Base-by-base conservation (phyloP, 2,329 filamentous ascomycete species). In the Fusarium anguioides region DNA sequence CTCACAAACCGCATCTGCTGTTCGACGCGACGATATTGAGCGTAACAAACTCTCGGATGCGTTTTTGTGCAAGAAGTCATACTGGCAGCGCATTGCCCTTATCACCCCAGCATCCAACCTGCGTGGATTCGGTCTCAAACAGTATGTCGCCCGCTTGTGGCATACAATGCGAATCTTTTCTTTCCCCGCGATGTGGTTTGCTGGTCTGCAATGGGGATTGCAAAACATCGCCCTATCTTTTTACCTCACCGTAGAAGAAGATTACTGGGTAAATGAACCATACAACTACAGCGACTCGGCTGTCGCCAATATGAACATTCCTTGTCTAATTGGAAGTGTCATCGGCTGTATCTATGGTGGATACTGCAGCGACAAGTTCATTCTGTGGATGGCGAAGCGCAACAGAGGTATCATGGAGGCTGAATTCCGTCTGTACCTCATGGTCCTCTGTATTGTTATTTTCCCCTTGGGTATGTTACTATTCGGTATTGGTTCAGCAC, bases 161-260 rank as follows among this genome's bases (percentile, higher is more conserved):
- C 83, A 87, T 66, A 87, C 83, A 0, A 75, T 87, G 48, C 81
- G 84, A n/a, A 77, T 87, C 39, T 87, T 87, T 70, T 80, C 81
- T 3, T 87, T 87, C 60, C 86, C 86, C 0, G 85, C 85, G 2
- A 84, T 87, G 11, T 80, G 85, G 64, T 87, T 83, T 62, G 84
- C 84, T 4, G 85, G 86, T 10, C 73, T 87, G 23, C 85, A 87
- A 69, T 88, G 86, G 86, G 86, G 86, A 6, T 79, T 84, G 27
- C 86, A 88, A 72, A 86, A 87, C 65, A 84, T 86, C n/a, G 87
- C 86, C 75, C 75, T 88, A 21, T 84, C 83, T 2, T 87, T 88
- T 71, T 87, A 88, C 64, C 77, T 87, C 29, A 88, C 86, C 0
- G 80, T 87, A 2, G 81, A 87, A 69, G 83, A 88, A 67, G 84